phyloP scores from a whole-genome alignment of 1,284 basidiomycete species.

The Blastosporella zonata region DNA sequence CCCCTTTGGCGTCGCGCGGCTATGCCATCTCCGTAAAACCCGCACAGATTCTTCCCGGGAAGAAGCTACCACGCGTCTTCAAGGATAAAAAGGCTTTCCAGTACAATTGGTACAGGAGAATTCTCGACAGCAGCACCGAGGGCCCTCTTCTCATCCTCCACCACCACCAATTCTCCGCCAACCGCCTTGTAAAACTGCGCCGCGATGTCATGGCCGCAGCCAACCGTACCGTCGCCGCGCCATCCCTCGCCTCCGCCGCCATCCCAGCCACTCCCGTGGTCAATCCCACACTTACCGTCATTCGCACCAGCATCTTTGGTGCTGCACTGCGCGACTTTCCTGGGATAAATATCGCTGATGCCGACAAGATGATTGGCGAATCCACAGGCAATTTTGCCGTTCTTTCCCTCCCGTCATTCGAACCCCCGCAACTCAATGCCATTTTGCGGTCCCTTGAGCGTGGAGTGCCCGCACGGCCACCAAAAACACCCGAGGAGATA shows the following conservation, averaged over 20 bases:
- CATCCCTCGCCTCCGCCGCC: conserved; percentile 38
- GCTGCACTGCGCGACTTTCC: conserved; percentile 62
- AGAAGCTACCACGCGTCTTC: conserved; percentile 58
- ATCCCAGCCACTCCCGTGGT: conserved; percentile 32
- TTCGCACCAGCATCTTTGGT: conserved; percentile 71
- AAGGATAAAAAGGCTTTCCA: conserved; percentile 72
- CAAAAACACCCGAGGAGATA: conserved; percentile 50
- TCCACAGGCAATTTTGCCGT: conserved; percentile 62
- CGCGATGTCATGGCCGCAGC: conserved; percentile 58
- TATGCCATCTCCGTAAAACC: conserved; percentile 62
- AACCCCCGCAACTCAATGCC: conserved; percentile 67
- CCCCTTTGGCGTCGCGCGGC: conserved; percentile 28
- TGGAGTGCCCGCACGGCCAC: conserved; percentile 55
- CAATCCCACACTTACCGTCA: conserved; percentile 55
- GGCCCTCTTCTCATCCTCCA: conserved; percentile 69
- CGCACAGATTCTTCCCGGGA: conserved; percentile 48
- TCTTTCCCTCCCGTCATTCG: conserved; percentile 62
- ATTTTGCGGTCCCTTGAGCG: conserved; percentile 69
- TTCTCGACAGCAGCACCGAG: conserved; percentile 50
- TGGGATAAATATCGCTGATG: conserved; percentile 45
- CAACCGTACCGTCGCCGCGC: conserved; percentile 36
- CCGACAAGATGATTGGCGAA: conserved; percentile 49
- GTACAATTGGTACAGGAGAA: conserved; percentile 68
- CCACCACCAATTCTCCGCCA: conserved; percentile 66
- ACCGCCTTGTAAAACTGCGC: conserved; percentile 61